Base-by-base conservation (phyloP, 2,329 filamentous ascomycete species). In the Diaporthe citriasiana region DNA sequence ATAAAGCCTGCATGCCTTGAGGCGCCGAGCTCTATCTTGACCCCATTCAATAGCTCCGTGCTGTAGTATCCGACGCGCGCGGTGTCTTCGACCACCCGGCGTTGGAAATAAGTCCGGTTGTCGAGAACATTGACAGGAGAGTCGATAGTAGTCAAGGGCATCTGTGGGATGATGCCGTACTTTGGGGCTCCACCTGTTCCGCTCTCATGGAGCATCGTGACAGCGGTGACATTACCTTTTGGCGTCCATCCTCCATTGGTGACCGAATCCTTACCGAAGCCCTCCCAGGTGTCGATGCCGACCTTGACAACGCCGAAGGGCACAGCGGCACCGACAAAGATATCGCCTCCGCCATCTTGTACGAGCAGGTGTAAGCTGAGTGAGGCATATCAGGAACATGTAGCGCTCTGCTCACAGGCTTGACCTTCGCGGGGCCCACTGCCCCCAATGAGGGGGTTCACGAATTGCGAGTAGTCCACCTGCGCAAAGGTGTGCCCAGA, bases 101-200 rank as follows among this genome's bases (percentile, higher is more conserved):
- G 81, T 73, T 84, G 86, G 84, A 84, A 89, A 83, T 84, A 85
- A 1, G 83, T 85, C 2, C 74, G 81, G 22, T 90, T 86, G 76
- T 89, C 87, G 2, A 85, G 82, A 13, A 90, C 79, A 74, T 82
- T 83, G 53, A 88, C 80, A 4, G 81, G 80, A 8, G 81, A 79
- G 0, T 86, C 85, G 1, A 87, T 75, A 1, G 76, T 81, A 3
- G 80, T 81, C 12, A 88, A 79, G 0, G 86, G 87, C 79, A 88
- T 83, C 74, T 88, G 87, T 0, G 86, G 82, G 47, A 88, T 84
- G 6, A 90, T 83, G 0, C 89, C 89, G 73, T 91, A 91, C 73
- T 89, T 91, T 0, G 89, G 88, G 13, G 86, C 86, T 0, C 90
- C 90, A 19, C 89, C 90, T 0, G 89, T 91, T 0, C 89, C 89